phyloP scores from a whole-genome alignment of 2,329 filamentous ascomycete species.

The Acephala macrosclerotiorum region DNA sequence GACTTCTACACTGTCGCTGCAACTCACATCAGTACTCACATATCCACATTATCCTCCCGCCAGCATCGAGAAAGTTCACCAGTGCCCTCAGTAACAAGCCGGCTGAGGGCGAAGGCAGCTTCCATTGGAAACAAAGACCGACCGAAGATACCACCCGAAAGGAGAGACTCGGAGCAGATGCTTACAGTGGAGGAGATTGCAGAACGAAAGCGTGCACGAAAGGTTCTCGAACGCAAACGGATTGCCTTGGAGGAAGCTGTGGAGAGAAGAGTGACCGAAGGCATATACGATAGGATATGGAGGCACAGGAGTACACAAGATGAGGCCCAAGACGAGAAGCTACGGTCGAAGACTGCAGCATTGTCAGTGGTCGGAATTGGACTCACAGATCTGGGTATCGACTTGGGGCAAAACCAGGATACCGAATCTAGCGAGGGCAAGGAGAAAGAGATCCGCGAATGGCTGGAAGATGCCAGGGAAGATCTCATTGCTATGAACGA shows the following conservation, averaged over 20 bases:
- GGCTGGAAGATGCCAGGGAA: constrained; percentile 73
- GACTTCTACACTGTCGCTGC: constrained; percentile 89
- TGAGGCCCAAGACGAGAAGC: constrained; percentile 91
- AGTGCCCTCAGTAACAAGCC: constrained; percentile 59
- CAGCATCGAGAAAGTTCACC: constrained; percentile 73
- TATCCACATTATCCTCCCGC: constrained; percentile 77
- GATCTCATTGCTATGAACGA: constrained; percentile 85
- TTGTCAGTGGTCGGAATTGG: constrained; percentile 91
- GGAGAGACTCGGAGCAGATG: constrained; percentile 70
- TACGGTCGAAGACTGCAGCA: constrained; percentile 92
- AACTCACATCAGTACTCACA: constrained; percentile 84
- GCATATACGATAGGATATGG: constrained; percentile 88
- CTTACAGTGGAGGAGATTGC: constrained; percentile 86
- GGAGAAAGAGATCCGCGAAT: constrained; percentile 73
- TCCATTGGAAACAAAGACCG: constrained; percentile 62
- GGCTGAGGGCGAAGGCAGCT: constrained; percentile 62
- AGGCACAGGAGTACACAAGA: constrained; percentile 91
- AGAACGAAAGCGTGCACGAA: constrained; percentile 79
- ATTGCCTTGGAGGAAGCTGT: constrained; percentile 87
- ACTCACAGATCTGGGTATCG: constrained; percentile 81
- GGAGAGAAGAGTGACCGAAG: constrained; percentile 84
- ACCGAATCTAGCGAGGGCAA: constrained; percentile 65
- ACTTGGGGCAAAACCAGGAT: constrained; percentile 67
- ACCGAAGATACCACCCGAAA: constrained; percentile 48
- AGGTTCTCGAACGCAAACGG: constrained; percentile 79